These are phyloP conservation scores for Emydomyces testavorans DNA, from an alignment of 2,329 filamentous ascomycete species.

Conservation along the genomic window DNA sequence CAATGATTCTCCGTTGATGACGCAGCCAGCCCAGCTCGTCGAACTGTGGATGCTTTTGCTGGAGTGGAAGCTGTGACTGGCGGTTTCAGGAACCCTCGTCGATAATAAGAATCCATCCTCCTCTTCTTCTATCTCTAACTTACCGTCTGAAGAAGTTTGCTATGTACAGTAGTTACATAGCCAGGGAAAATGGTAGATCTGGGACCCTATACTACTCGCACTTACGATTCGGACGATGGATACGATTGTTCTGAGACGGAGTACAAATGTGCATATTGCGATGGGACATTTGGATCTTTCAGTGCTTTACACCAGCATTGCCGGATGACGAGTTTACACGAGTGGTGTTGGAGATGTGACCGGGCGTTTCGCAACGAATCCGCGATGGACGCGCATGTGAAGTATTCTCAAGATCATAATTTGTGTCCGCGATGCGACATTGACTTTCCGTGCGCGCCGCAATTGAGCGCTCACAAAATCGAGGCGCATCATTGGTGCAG, in stretches of 20 bases:
- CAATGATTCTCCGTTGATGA: no score
- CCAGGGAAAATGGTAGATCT: not conserved
- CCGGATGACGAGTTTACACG: not conserved
- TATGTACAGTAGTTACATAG: no score
- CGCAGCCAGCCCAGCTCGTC: no score
- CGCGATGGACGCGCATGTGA: not conserved
- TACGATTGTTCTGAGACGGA: not conserved
- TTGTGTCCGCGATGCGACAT: not conserved
- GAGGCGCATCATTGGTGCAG: slow-evolving; percentile 14
- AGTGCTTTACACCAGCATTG: not conserved
- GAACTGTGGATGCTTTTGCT: no score
- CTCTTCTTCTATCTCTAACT: no score
- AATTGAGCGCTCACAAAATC: slow-evolving; percentile 13
- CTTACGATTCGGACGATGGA: not conserved
- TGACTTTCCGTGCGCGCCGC: not conserved
- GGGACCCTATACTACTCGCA: not conserved
- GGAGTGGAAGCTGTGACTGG: no score
- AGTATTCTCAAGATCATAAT: not conserved
- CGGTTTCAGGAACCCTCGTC: no score
- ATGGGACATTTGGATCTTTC: not conserved
- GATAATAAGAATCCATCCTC: no score
- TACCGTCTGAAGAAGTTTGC: no score
- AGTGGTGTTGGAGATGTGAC: slow-evolving; percentile 5
- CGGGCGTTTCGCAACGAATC: not conserved
- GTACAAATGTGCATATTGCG: not conserved